A percentile compares a stretch with the other conserved stretches of the same genome.
Conservation (phyloP, 106 monocot genomes). For the Phalaenopsis aphrodite region DNA sequence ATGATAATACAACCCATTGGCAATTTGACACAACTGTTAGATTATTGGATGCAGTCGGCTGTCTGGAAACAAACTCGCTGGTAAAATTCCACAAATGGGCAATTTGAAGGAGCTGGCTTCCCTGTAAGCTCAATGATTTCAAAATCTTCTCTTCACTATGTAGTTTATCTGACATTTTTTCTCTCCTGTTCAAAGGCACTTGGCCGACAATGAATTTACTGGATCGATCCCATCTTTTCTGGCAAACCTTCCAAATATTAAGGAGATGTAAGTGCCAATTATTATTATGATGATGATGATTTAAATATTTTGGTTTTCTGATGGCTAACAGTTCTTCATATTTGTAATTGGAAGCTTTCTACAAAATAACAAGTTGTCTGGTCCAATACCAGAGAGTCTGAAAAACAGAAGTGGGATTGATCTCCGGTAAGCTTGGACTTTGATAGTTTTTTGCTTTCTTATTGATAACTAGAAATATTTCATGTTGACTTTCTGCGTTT, state of each 20-base stretch:
- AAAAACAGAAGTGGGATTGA: conserved; percentile 19
- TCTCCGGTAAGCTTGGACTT: conserved; percentile 10
- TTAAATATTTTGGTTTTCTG: not conserved
- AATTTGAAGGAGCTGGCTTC: conserved; percentile 29
- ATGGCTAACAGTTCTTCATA: not conserved
- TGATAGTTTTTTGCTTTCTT: not conserved
- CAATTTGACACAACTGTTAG: not conserved
- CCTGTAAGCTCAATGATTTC: conserved; percentile 38
- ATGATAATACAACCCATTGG: not conserved
- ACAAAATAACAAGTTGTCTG: conserved; percentile 29
- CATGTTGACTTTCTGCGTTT: not conserved
- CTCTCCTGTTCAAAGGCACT: conserved; percentile 24
- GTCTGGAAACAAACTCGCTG: conserved; percentile 53
- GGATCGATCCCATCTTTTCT: conserved; percentile 37
- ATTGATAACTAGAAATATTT: not conserved
- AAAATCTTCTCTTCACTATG: not conserved
- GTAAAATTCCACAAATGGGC: conserved; percentile 58
- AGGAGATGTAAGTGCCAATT: conserved; percentile 37
- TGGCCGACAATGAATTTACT: conserved; percentile 44
- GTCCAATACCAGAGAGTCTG: conserved; percentile 21
- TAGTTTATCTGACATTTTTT: not conserved
- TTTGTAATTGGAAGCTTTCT: conserved; percentile 16
- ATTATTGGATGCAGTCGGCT: conserved; percentile 32
- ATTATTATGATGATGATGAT: not conserved
- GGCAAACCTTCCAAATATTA: conserved; percentile 27